Evolutionary conservation across 2,329 filamentous ascomycete genomes (phyloP).

Genomic region (Colletotrichum theobromicola): DNA sequence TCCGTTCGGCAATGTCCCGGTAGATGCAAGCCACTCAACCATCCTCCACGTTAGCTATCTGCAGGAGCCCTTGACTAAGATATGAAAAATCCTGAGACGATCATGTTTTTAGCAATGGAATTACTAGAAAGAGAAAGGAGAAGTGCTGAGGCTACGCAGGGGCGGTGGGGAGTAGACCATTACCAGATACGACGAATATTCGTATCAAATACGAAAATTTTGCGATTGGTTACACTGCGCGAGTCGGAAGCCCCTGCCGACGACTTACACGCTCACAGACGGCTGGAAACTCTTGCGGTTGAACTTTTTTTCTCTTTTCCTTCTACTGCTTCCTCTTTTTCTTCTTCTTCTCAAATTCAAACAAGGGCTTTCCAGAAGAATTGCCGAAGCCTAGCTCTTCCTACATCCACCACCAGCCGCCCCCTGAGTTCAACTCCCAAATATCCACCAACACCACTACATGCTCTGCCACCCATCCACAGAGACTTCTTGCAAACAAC

Average conservation of each 20-base stretch:
- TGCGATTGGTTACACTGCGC: not conserved
- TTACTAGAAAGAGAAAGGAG: not conserved
- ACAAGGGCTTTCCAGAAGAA: not conserved
- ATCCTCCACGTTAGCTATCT: not conserved
- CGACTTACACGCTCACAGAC: conserved; percentile 1
- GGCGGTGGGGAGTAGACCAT: not conserved
- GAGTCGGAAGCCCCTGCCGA: not conserved
- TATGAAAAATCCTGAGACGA: not conserved
- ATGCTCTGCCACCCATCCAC: not conserved
- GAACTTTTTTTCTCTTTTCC: not conserved
- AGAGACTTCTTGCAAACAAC: not conserved
- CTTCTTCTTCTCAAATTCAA: not conserved
- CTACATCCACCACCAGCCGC: not conserved
- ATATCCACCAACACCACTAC: not conserved
- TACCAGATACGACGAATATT: not conserved
- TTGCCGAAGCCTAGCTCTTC: not conserved
- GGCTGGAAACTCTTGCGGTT: not conserved
- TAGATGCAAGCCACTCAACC: not conserved
- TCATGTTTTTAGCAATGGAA: not conserved
- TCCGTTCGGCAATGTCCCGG: not conserved
- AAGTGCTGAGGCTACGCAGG: not conserved
- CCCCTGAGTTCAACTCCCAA: not conserved
- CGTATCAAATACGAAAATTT: not conserved
- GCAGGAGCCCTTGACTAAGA: not conserved
- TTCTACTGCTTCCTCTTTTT: not conserved